Evolutionary conservation across 441 rosid species (phyloP), one percentile per base, ranked within the genome.

Genomic region (Lagerstroemia fauriei): DNA sequence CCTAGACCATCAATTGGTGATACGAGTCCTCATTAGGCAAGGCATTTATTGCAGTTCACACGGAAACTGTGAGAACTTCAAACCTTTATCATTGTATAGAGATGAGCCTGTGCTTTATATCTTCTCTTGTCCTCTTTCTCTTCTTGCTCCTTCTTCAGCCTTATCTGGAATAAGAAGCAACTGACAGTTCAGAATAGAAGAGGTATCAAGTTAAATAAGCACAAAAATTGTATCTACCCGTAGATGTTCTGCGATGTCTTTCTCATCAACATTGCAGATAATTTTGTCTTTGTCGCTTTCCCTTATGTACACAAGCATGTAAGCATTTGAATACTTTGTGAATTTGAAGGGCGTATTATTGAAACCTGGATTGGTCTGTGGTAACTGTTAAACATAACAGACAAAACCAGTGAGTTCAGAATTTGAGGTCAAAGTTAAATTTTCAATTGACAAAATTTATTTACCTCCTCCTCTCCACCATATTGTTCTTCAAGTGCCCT

Each of bases 381-480:
- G 98, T 82, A 95, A 92, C 99, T 96, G 91, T 81, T 38, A 78
- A 65, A 80, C 69, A 77, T 20, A 53, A 78, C 77, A 88, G 72
- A 86, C 80, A 38, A 86, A 87, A 20, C 31, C 16, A 73, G 78
- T 56, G 83, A 80, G 27, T n/a, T 34, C 66, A 66, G 27, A 76
- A 83, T 75, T 46, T 51, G 59, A 86, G 71, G 76, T 73, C 47
- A 78, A 25, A 74, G 79, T 75, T 29, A 82, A 25, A 32, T 27
- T 75, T 76, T 32, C 73, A 78, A 53, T 0, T 53, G 51, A 70
- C 46, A 44, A 27, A 32, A 85, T 83, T 56, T 76, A 51, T 16
- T 63, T 88, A 96, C 99, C 97, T 96, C 99, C 88, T 96, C 99
- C 87, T 96, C 99, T 51, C 99, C 99, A 78, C 99, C 99, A 90